Evolutionary conservation across 768 basidiomycete genomes (phyloP).

Genomic region (Crucibulum laeve): DNA sequence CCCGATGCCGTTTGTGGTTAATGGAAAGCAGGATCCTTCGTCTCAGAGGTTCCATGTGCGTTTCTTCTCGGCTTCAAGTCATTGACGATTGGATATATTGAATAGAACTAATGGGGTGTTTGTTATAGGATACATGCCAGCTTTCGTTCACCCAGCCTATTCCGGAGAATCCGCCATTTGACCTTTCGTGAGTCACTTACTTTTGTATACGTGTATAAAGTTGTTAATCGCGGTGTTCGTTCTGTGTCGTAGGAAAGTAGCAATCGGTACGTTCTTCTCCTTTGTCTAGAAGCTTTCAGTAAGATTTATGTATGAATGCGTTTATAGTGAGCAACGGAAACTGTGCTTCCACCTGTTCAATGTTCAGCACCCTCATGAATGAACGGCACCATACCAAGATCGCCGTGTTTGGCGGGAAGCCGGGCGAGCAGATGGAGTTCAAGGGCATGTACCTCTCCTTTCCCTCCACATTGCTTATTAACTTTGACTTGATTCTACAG

Average conservation of each 20-base stretch:
- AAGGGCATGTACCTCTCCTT: constrained; percentile 28
- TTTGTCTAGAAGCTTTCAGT: no score
- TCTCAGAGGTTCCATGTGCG: constrained; percentile 47
- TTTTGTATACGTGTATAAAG: neutral
- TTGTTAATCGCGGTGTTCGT: no score
- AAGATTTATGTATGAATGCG: no score
- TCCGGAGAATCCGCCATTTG: constrained; percentile 42
- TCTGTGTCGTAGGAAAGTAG: no score
- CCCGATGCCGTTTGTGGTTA: constrained; percentile 33
- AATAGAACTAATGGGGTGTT: neutral
- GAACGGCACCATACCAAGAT: constrained; percentile 50
- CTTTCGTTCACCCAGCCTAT: constrained; percentile 31
- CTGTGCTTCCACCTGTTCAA: constrained; percentile 61
- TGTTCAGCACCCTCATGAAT: constrained; percentile 60
- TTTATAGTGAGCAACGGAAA: constrained; percentile 35
- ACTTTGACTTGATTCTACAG: constrained; percentile 11
- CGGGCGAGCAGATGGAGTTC: constrained; percentile 43
- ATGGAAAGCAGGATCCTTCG: constrained; percentile 37
- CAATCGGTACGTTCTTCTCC: no score
- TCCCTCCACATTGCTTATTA: neutral
- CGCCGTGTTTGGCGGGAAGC: constrained; percentile 55
- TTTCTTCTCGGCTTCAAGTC: neutral
- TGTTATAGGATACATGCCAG: constrained; percentile 37
- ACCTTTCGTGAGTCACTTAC: constrained; percentile 26
- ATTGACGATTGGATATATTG: neutral